Evolutionary conservation across 805 yeast genomes (phyloP).

Genomic region (Cyberlindnera saturnus): DNA sequence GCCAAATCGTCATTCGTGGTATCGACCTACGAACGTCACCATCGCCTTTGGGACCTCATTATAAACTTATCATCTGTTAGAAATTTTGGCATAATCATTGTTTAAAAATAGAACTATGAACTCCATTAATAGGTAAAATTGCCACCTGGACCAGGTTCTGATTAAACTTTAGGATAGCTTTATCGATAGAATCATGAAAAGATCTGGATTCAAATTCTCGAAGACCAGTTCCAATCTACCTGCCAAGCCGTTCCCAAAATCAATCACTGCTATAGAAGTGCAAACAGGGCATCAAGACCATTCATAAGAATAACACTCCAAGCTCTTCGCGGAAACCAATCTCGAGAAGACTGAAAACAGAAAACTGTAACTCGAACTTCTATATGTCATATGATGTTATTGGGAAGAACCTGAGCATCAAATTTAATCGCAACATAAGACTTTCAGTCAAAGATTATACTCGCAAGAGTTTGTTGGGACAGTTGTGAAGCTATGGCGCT

Average conservation of each 20-base stretch:
- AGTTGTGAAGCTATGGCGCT: conserved; percentile 8
- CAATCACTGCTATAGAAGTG: conserved; percentile 21
- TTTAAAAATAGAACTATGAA: too few relatives aligned
- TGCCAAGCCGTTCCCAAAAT: conserved; percentile 18
- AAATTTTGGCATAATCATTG: too few relatives aligned
- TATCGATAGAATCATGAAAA: conserved; percentile 14
- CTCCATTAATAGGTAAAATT: too few relatives aligned
- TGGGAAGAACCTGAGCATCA: conserved; percentile 17
- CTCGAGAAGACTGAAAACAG: conserved; percentile 18
- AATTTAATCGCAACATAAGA: conserved; percentile 16
- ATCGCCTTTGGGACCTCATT: too few relatives aligned
- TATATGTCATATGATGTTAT: conserved; percentile 21
- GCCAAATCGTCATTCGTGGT: too few relatives aligned
- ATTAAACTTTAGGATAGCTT: conserved; percentile 10
- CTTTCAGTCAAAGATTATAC: conserved; percentile 17
- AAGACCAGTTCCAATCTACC: conserved; percentile 18
- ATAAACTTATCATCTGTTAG: too few relatives aligned
- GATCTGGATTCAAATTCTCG: conserved; percentile 20
- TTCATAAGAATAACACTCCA: conserved; percentile 10
- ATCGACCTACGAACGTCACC: too few relatives aligned
- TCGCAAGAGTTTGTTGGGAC: conserved; percentile 12
- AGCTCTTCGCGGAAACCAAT: conserved; percentile 3
- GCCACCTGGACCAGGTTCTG: conserved; percentile 10
- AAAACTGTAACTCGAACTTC: conserved; percentile 20
- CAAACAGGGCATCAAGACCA: conserved; percentile 22